Percentiles rank a stretch among this genome's conserved stretches.
These are phyloP conservation scores for Salvia miltiorrhiza DNA, from an alignment of 257 asterid species.

Conservation along the genomic window DNA sequence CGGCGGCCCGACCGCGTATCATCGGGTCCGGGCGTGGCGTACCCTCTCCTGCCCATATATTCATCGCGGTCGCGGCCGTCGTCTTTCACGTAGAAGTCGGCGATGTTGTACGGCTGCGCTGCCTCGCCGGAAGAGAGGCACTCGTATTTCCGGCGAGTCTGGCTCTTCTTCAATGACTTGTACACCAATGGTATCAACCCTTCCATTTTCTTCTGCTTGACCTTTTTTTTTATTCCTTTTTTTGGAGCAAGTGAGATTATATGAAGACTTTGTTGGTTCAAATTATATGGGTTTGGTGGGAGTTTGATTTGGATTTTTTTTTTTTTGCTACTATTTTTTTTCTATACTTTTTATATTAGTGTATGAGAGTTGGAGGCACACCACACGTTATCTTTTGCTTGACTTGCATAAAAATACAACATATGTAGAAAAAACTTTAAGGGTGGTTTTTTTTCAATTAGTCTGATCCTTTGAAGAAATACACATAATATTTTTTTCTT, in stretches of 20 bases:
- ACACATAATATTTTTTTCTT: not conserved
- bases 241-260: slow-evolving; percentile 2
- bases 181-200: slow-evolving; percentile 70
- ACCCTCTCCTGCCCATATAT: not conserved
- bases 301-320: not conserved
- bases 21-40: not conserved
- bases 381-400: slow-evolving; percentile 29
- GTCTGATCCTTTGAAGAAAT: slow-evolving; percentile 1
- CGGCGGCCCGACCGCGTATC: not conserved
- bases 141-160: slow-evolving; percentile 50
- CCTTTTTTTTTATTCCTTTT: not conserved
- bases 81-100: slow-evolving; percentile 38
- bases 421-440: not conserved
- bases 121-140: slow-evolving; percentile 46
- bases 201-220: slow-evolving; percentile 39
- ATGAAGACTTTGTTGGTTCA: slow-evolving; percentile 16
- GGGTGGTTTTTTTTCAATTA: not conserved
- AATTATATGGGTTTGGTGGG: slow-evolving; percentile 39
- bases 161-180: slow-evolving; percentile 51
- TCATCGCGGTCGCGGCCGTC: slow-evolving; percentile 16
- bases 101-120: slow-evolving; percentile 28
- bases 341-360: not conserved
- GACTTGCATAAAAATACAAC: slow-evolving; percentile 10
- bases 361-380: slow-evolving; percentile 21
- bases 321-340: not conserved